Evolutionary conservation across 208 protist species (phyloP).

Genomic region (Crithidia acanthocephali): DNA sequence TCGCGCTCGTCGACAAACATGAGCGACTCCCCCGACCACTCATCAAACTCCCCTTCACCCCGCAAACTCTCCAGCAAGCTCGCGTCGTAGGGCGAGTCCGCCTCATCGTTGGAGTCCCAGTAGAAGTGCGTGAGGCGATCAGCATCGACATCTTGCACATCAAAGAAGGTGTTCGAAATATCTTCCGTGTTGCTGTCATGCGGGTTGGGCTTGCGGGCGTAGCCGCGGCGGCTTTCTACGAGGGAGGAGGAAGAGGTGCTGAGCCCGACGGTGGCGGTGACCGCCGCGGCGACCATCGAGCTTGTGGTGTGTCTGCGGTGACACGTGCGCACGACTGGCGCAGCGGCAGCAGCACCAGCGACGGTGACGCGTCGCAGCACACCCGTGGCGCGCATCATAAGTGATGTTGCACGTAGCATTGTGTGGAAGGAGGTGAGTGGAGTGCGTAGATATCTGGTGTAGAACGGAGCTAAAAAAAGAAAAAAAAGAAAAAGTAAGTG

Average conservation of each 20-base stretch:
- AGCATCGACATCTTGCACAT: constrained; percentile 78
- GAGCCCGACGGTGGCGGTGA: neutral
- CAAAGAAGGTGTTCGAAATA: constrained; percentile 57
- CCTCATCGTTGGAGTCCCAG: constrained; percentile 67
- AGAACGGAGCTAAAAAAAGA: too few species aligned
- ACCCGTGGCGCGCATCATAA: neutral
- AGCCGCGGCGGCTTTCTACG: constrained; percentile 3
- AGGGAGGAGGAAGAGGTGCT: constrained; percentile 2
- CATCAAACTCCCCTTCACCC: constrained; percentile 42
- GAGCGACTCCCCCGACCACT: constrained; percentile 36
- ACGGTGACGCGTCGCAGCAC: constrained; percentile 2
- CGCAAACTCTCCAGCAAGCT: constrained; percentile 32
- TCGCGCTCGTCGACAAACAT: constrained; percentile 38
- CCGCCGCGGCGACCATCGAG: neutral
- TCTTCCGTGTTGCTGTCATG: constrained; percentile 37
- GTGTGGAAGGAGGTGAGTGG: neutral
- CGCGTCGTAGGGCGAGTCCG: constrained; percentile 50
- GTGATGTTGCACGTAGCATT: constrained; percentile 3
- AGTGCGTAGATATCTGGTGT: too few species aligned
- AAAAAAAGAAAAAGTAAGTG: too few species aligned
- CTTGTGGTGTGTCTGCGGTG: neutral
- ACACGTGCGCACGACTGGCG: neutral
- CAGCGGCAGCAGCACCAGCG: neutral
- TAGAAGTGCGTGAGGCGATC: constrained; percentile 80
- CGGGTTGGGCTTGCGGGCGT: constrained; percentile 15